phyloP scores from a whole-genome alignment of 352 stramenopile genomes.

The Bremia lactucae region DNA sequence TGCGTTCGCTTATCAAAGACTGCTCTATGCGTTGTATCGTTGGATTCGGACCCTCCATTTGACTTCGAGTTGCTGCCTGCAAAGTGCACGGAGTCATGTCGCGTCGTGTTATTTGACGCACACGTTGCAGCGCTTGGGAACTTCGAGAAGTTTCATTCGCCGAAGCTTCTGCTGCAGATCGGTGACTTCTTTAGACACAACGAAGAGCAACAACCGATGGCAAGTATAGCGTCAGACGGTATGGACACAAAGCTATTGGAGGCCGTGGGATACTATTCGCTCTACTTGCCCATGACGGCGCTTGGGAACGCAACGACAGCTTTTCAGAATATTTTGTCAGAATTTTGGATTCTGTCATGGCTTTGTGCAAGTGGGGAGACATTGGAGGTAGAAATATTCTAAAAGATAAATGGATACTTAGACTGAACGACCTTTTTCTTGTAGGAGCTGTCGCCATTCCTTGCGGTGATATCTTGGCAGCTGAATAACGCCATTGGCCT shows the following conservation, averaged over 20 bases:
- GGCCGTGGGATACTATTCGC: constrained; percentile 11
- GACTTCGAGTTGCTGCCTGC: constrained; percentile 6
- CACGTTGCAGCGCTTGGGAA: constrained; percentile 11
- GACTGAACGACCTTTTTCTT: constrained; percentile 2
- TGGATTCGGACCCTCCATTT: constrained; percentile 2
- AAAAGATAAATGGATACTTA: not conserved
- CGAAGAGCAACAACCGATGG: not conserved
- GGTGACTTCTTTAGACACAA: not conserved
- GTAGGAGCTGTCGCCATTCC: constrained; percentile 33
- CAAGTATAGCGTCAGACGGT: not conserved
- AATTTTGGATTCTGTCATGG: constrained; percentile 7
- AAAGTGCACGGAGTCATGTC: constrained; percentile 1
- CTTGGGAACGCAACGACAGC: constrained; percentile 11
- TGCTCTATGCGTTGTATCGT: constrained; percentile 25
- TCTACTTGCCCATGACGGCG: constrained; percentile 15
- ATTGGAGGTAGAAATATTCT: constrained; percentile 21
- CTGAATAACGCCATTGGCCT: constrained; percentile 19
- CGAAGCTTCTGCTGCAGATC: constrained; percentile 12
- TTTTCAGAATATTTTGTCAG: constrained; percentile 9
- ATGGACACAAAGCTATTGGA: not conserved
- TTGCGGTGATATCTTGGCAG: constrained; percentile 27
- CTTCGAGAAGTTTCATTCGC: constrained; percentile 12
- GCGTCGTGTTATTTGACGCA: constrained; percentile 22
- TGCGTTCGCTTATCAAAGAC: constrained; percentile 12
- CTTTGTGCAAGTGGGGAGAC: constrained; percentile 21